Base-by-base conservation (phyloP, 208 protist species). In the Trypanosoma melophagium region DNA sequence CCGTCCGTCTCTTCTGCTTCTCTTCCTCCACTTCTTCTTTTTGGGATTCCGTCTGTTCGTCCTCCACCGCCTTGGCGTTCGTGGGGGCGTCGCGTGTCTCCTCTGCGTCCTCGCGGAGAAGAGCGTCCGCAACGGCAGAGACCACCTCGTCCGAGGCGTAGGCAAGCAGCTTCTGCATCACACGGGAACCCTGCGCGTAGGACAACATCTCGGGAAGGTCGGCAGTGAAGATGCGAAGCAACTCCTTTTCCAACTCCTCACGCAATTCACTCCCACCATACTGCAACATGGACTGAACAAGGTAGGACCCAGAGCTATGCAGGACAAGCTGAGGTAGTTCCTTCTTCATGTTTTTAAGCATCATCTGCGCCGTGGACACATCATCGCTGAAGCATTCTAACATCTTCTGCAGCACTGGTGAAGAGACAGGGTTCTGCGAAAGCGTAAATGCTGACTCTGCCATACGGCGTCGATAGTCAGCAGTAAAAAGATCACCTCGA, bases 81-180 rank as follows among this genome's bases (percentile, higher is more conserved):
- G 17, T 59, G 4, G 60, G 42, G 41, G 13, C 31, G 22, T 53
- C 66, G 56, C 76, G 24, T 49, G 66, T 57, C 4, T 56, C 62
- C 19, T 76, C 75, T 10, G 47, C 71, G 47, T 5, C 55, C 17
- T 62, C 60, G 57, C 35, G 5, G 12, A 94, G 47, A 28, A 93
- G 28, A 25, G 71, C 47, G 10, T 92, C 71, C 14, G 87, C 80
- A 25, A 93, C 74, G 2, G 59, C 16, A 3, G 67, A n/a, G 8
- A 96, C 73, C 0, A 62, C 76, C 28, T 83, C 86, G 47, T 96
- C 87, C 12, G 74, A 62, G 0, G 81, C 81, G 64, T 92, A 90
- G 10, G 83, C 84, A 4, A 94, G 69, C 63, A 93, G 60, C 62
- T 94, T 94, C 79, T 96, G 91, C 78, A 96, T 80, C 25, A 92